phyloP scores from a whole-genome alignment of 2,329 filamentous ascomycete genomes.

The Gnomoniopsis sp. region DNA sequence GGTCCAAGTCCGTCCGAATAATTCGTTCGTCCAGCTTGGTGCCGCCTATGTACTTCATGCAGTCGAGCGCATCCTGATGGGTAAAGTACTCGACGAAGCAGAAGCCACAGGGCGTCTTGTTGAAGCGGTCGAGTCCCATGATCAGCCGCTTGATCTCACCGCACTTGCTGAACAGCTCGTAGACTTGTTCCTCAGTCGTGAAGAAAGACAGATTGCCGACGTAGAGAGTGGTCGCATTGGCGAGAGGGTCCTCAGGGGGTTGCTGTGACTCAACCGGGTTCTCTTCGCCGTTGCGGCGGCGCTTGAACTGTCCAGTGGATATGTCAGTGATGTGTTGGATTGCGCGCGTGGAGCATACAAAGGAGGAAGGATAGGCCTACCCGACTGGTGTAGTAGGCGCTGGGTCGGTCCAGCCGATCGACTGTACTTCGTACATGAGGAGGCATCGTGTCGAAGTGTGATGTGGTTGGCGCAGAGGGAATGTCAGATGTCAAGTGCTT shows the following conservation, averaged over 20 bases:
- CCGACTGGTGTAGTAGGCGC: constrained; percentile 85
- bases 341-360: constrained; percentile 1
- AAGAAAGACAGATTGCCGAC: constrained; percentile 98
- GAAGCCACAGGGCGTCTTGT: constrained; percentile 97
- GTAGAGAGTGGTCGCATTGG: constrained; percentile 89
- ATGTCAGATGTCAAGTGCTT: background rate
- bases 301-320: constrained; percentile 42
- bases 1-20: constrained; percentile 91
- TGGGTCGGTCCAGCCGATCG: constrained; percentile 88
- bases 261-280: constrained; percentile 44
- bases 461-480: background rate
- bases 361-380: constrained; percentile 45
- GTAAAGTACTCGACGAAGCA: constrained; percentile 99
- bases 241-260: constrained; percentile 70
- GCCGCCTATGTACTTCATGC: constrained; percentile 97
- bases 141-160: constrained; percentile 97
- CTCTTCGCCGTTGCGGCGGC: constrained; percentile 58
- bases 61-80: constrained; percentile 94
- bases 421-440: constrained; percentile 64
- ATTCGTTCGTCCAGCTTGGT: constrained; percentile 97
- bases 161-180: constrained; percentile 93
- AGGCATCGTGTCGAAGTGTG: constrained; percentile 36
- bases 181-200: constrained; percentile 98
- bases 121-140: constrained; percentile 96
- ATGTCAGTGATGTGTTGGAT: constrained; percentile 18